Base-by-base conservation (phyloP, 345 rosid species). In the Anacardium occidentale region DNA sequence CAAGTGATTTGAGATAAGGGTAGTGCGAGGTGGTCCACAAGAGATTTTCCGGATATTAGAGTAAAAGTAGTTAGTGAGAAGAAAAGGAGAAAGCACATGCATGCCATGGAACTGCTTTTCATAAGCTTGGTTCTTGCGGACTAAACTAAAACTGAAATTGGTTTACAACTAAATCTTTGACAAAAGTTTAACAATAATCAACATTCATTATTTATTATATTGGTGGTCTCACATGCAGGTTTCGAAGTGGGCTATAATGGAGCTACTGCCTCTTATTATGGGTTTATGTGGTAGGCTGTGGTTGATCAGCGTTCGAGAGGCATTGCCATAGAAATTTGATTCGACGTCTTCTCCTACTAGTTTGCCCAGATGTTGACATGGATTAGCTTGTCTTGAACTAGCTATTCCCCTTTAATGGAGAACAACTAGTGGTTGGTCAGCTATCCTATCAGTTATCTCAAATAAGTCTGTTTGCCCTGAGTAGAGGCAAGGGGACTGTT, bases 71-170 rank as follows among this genome's bases (percentile, higher is more conserved):
- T 51, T n/a, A n/a, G 57, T 75, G 47, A 66, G 68, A 55, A 62
- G 13, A 63, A 64, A 66, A 60, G 66, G 3, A 50, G 18, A 17
- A 21, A 17, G 77, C 80, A 78, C 77, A 76, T 76, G 86, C 72
- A 26, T 15, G 73, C 75, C 75, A 65, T 20, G 71, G 78, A 70
- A 62, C 76, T 70, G 72, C 82, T 78, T 76, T 82, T 73, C 47
- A 82, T 66, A 76, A 0, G 76, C 25, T 52, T 13, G 59, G 73
- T 17, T 56, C 12, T n/a, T 2, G 63, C 10, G 44, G 66, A 54
- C 56, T 12, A 62, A 64, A 66, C 62, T 20, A n/a, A 40, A 71
- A 53, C 32, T 20, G 56, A 29, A 44, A 26, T 12, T 22, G 12
- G 48, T 21, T 17, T 44, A 34, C 76, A 62, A 64, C 74, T 56